A percentile compares a stretch with the other conserved stretches of the same genome.
Conservation (phyloP, 2,329 filamentous ascomycete genomes). For the Pseudogymnoascus destructans region DNA sequence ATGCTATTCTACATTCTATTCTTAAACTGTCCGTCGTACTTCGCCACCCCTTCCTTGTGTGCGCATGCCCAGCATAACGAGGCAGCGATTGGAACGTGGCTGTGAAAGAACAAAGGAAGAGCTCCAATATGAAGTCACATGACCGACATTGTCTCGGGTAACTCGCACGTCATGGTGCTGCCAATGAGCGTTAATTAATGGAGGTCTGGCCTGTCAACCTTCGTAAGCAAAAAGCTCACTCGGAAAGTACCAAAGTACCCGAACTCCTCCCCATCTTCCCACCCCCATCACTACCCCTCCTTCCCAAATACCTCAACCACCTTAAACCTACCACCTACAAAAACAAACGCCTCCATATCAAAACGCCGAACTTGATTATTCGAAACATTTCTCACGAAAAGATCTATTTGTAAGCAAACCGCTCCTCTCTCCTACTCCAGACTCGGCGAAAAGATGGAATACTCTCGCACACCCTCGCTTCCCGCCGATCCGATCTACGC, state of each 20-base stretch:
- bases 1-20: background rate
- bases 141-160: background rate
- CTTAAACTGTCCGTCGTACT: background rate
- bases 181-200: background rate
- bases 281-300: background rate
- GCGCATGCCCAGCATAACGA: background rate
- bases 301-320: constrained; percentile 2
- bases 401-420: background rate
- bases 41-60: background rate
- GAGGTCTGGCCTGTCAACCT: background rate
- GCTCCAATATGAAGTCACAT: background rate
- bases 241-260: constrained; percentile 3
- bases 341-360: background rate
- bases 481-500: background rate
- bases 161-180: background rate
- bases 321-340: background rate
- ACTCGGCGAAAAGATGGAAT: background rate
- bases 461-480: background rate
- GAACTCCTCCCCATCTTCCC: background rate
- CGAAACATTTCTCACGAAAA: background rate
- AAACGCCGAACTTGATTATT: background rate
- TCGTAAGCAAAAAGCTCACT: constrained; percentile 4
- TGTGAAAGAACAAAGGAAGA: background rate
- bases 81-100: background rate
- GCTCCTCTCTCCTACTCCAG: background rate